Evolutionary conservation across 495 filamentous ascomycete genomes (phyloP).

Genomic region (Xylaria palmicola): DNA sequence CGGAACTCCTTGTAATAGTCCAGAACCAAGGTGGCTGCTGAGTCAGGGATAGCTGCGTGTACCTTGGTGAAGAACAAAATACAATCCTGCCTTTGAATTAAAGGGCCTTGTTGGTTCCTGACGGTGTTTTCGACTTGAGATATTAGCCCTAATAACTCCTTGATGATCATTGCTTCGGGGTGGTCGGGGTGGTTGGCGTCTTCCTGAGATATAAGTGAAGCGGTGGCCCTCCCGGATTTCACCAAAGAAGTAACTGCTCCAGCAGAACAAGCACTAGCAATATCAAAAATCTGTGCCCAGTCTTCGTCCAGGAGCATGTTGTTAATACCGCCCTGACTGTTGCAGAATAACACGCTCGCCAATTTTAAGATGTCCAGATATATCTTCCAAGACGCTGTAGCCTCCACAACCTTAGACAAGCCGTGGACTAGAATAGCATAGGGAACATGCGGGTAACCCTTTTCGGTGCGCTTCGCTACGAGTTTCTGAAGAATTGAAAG

Average conservation of each 20-base stretch:
- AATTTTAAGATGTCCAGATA: constrained; percentile 56
- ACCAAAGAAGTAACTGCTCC: constrained; percentile 31
- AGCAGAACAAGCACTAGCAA: constrained; percentile 44
- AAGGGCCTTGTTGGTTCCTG: constrained; percentile 19
- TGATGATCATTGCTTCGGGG: constrained; percentile 37
- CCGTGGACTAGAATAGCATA: constrained; percentile 58
- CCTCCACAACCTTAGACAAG: constrained; percentile 57
- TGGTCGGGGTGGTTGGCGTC: constrained; percentile 26
- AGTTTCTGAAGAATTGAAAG: constrained; percentile 68
- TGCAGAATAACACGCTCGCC: constrained; percentile 50
- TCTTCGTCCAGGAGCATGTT: constrained; percentile 51
- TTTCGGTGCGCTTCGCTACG: constrained; percentile 55
- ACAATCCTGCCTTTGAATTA: constrained; percentile 57
- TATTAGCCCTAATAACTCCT: constrained; percentile 37
- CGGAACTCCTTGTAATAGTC: constrained; percentile 59
- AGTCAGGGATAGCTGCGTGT: constrained; percentile 56
- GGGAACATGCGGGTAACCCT: constrained; percentile 62
- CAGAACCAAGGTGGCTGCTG: constrained; percentile 56
- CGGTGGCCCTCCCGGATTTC: constrained; percentile 33
- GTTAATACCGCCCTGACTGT: constrained; percentile 40
- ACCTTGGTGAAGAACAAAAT: constrained; percentile 68
- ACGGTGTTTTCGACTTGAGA: constrained; percentile 45
- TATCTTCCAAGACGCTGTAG: constrained; percentile 48
- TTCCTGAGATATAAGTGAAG: constrained; percentile 15
- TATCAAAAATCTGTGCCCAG: constrained; percentile 51